Evolutionary conservation across 2,329 filamentous ascomycete species (phyloP).

Genomic region (Cadophora luteo-olivacea): DNA sequence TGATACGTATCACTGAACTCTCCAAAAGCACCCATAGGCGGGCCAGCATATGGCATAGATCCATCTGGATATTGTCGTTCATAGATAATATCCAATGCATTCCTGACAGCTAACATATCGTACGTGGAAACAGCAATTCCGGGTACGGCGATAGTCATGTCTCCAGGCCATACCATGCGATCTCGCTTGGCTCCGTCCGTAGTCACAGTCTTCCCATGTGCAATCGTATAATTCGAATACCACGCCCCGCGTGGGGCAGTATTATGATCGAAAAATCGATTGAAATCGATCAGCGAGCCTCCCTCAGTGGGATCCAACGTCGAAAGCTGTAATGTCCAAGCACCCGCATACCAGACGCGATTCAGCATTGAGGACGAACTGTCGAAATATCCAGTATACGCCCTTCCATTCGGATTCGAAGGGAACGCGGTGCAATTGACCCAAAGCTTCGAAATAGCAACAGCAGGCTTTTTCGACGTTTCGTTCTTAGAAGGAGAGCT

Average conservation of each 20-base stretch:
- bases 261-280: constrained; percentile 44
- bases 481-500: constrained; percentile 22
- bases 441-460: constrained; percentile 47
- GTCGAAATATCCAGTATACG: constrained; percentile 60
- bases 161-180: constrained; percentile 65
- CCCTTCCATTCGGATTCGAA: constrained; percentile 54
- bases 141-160: constrained; percentile 64
- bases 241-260: constrained; percentile 41
- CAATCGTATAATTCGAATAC: constrained; percentile 44
- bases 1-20: constrained; percentile 63
- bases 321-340: constrained; percentile 55
- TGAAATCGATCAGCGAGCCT: constrained; percentile 46
- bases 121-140: constrained; percentile 61
- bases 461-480: constrained; percentile 36
- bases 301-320: constrained; percentile 47
- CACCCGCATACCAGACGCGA: constrained; percentile 57
- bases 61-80: constrained; percentile 48
- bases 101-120: constrained; percentile 55
- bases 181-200: constrained; percentile 65
- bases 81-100: constrained; percentile 57
- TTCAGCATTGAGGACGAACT: constrained; percentile 59
- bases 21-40: constrained; percentile 51
- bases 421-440: constrained; percentile 51
- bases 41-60: constrained; percentile 57
- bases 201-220: constrained; percentile 43